Percentiles rank a stretch among this genome's conserved stretches.
Conservation (phyloP, 2,329 filamentous ascomycete species). For the Fusarium dlaminii region DNA sequence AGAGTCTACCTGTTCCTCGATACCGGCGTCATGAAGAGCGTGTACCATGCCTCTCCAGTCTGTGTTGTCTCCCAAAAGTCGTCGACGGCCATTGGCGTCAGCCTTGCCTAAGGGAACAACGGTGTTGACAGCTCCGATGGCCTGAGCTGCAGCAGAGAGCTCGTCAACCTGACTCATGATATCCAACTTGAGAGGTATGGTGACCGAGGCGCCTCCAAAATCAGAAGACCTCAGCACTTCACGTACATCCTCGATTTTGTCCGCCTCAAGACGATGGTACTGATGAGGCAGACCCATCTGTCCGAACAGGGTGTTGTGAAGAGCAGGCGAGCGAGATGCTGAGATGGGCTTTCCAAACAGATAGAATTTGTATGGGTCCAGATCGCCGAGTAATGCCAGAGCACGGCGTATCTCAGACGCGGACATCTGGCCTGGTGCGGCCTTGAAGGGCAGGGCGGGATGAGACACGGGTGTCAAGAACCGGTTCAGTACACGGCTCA, state of each 20-base stretch:
- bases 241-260: slow-evolving; percentile 67
- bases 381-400: slow-evolving; percentile 80
- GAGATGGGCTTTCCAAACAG: slow-evolving; percentile 88
- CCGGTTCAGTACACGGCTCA: slow-evolving; percentile 87
- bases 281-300: slow-evolving; percentile 82
- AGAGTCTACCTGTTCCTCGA: slow-evolving; percentile 51
- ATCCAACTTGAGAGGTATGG: slow-evolving; percentile 92
- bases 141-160: slow-evolving; percentile 78
- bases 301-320: slow-evolving; percentile 88
- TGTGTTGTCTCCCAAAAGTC: slow-evolving; percentile 87
- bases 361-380: slow-evolving; percentile 80
- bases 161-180: slow-evolving; percentile 84
- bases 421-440: slow-evolving; percentile 92
- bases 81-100: slow-evolving; percentile 54
- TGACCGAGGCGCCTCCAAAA: slow-evolving; percentile 95
- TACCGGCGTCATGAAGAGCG: slow-evolving; percentile 75
- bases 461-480: slow-evolving; percentile 97
- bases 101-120: slow-evolving; percentile 69
- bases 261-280: slow-evolving; percentile 83
- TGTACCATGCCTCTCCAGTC: slow-evolving; percentile 94
- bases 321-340: slow-evolving; percentile 82
- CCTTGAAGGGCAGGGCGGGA: slow-evolving; percentile 87
- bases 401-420: slow-evolving; percentile 86
- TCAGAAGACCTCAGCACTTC: slow-evolving; percentile 73
- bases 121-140: slow-evolving; percentile 95